These are phyloP conservation scores for Cephaloascus fragrans DNA, from an alignment of 805 yeast species.

Conservation along the genomic window DNA sequence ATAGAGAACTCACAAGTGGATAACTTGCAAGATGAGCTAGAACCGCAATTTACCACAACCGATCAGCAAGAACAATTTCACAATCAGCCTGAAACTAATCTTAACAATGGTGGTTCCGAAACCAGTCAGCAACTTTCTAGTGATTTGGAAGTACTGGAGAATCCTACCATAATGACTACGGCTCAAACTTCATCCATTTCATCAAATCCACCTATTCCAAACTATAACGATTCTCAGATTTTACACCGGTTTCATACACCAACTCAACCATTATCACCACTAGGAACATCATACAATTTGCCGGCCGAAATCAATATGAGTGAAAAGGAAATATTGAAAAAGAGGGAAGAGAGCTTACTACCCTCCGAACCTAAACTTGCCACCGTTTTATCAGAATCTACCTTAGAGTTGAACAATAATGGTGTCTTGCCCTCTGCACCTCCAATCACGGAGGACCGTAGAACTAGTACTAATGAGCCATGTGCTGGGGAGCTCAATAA, in stretches of 20 bases:
- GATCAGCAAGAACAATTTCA: too few species aligned
- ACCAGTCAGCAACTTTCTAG: constrained; percentile 1
- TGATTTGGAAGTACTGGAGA: too few species aligned
- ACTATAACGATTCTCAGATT: constrained; percentile 1
- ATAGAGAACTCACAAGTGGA: neutral
- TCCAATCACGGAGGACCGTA: neutral
- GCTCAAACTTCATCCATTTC: too few species aligned
- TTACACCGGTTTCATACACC: neutral
- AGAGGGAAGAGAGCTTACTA: constrained; percentile 46
- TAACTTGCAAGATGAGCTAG: neutral
- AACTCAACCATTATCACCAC: neutral
- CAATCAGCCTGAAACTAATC: neutral
- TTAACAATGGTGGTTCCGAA: neutral
- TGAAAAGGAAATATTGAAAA: constrained; percentile 49
- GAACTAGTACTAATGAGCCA: constrained; percentile 3
- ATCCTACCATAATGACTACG: constrained; percentile 3
- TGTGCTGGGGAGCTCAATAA: constrained; percentile 10
- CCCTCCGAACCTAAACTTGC: constrained; percentile 43
- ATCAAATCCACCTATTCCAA: constrained; percentile 3
- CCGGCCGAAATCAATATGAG: constrained; percentile 14
- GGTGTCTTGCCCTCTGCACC: neutral
- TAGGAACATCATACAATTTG: neutral
- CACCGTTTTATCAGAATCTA: neutral
- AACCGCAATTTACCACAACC: too few species aligned
- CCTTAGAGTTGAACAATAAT: neutral